Evolutionary conservation across 1,284 basidiomycete genomes (phyloP).

Genomic region (Thelephora terrestris): DNA sequence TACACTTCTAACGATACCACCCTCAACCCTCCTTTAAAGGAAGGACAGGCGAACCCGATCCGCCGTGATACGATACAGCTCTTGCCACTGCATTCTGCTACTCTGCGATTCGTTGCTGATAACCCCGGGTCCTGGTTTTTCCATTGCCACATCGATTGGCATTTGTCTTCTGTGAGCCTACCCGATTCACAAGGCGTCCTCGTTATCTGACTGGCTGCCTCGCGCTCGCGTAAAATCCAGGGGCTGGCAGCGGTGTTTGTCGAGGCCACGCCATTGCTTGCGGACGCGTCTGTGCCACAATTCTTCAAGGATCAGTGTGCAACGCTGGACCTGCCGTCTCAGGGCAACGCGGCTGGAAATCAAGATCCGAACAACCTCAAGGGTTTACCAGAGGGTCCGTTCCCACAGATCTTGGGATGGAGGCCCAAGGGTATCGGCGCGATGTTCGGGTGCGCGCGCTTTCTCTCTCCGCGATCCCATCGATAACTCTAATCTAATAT

Average conservation of each 20-base stretch:
- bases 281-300: conserved; percentile 46
- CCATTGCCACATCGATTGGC: conserved; percentile 83
- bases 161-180: conserved; percentile 42
- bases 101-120: conserved; percentile 62
- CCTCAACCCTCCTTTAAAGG: conserved; percentile 73
- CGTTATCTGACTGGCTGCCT: neutral
- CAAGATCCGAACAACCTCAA: conserved; percentile 50
- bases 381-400: conserved; percentile 60
- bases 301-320: conserved; percentile 64
- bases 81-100: conserved; percentile 48
- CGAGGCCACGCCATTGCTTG: conserved; percentile 54
- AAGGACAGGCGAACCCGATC: conserved; percentile 75
- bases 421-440: conserved; percentile 72
- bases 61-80: conserved; percentile 74
- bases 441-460: conserved; percentile 53
- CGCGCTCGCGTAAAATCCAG: neutral
- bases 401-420: conserved; percentile 70
- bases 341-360: conserved; percentile 76
- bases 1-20: conserved; percentile 68
- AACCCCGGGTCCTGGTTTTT: conserved; percentile 83
- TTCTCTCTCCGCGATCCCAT: conserved; percentile 5
- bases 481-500: neutral
- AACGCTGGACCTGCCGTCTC: conserved; percentile 42
- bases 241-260: conserved; percentile 74
- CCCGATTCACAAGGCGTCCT: conserved; percentile 12